Conservation (phyloP, 2,329 filamentous ascomycete species). For the Fusarium zealandicum region DNA sequence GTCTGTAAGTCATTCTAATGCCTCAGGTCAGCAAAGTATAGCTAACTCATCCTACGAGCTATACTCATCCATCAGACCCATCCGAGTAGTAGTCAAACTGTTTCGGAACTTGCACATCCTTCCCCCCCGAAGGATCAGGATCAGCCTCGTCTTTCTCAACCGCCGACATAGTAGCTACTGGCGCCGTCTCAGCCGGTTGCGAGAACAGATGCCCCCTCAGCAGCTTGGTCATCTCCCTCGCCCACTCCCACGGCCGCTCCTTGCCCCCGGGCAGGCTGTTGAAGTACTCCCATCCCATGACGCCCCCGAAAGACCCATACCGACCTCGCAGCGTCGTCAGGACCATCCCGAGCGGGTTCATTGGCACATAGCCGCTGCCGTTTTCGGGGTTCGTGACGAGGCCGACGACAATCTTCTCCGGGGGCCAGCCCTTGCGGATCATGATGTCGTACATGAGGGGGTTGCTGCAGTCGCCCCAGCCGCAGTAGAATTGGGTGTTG, state of each 20-base stretch:
- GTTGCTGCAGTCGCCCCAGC: constrained; percentile 71
- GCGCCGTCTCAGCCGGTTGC: neutral
- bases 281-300: constrained; percentile 97
- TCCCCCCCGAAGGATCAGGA: constrained; percentile 37
- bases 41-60: neutral
- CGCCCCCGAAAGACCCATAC: constrained; percentile 78
- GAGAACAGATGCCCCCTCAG: constrained; percentile 43
- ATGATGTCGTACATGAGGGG: constrained; percentile 59
- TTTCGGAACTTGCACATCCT: constrained; percentile 41
- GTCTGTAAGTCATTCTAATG: neutral
- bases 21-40: neutral
- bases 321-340: constrained; percentile 51
- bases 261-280: constrained; percentile 74
- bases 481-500: constrained; percentile 92
- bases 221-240: constrained; percentile 66
- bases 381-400: constrained; percentile 81
- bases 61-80: constrained; percentile 26
- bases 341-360: constrained; percentile 55
- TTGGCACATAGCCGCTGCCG: constrained; percentile 62
- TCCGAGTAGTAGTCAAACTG: constrained; percentile 49
- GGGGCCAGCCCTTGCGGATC: constrained; percentile 70
- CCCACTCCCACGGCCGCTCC: constrained; percentile 79
- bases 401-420: constrained; percentile 78
- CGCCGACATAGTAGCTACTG: neutral
- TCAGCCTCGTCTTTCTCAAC: constrained; percentile 31